A percentile compares a stretch with the other conserved stretches of the same genome.
These are phyloP conservation scores for Aureobasidium lini DNA, from an alignment of 2,329 filamentous ascomycete genomes.

Conservation along the genomic window DNA sequence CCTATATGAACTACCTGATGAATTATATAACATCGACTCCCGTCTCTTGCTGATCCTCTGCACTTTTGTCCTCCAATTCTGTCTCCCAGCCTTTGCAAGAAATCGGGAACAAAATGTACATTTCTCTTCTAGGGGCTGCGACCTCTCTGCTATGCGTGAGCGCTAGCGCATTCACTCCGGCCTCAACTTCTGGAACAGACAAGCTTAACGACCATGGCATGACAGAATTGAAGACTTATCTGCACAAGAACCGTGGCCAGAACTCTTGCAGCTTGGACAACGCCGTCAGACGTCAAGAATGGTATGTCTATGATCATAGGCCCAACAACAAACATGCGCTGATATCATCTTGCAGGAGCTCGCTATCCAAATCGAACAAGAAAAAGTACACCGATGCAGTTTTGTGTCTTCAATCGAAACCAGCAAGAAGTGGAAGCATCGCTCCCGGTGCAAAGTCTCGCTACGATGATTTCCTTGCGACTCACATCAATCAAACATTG, in stretches of 20 bases:
- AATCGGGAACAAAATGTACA: not conserved
- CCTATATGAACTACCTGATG: no score
- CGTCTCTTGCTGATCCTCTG: not conserved
- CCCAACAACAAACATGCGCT: not conserved
- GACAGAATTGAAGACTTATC: slow-evolving; percentile 21
- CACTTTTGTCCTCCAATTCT: no score
- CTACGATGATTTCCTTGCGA: slow-evolving; percentile 26
- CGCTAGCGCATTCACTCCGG: slow-evolving; percentile 19
- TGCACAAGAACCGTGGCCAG: not conserved
- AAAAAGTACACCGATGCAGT: slow-evolving; percentile 26
- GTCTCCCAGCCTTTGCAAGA: not conserved
- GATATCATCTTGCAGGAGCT: slow-evolving; percentile 13
- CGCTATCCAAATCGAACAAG: slow-evolving; percentile 21
- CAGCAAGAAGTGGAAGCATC: slow-evolving; percentile 17
- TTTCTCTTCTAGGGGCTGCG: not conserved
- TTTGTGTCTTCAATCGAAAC: slow-evolving; percentile 23
- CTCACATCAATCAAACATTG: slow-evolving; percentile 22
- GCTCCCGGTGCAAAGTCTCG: slow-evolving; percentile 22
- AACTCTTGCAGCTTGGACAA: slow-evolving; percentile 24
- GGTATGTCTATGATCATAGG: slow-evolving; percentile 20
- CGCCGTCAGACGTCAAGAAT: slow-evolving; percentile 36
- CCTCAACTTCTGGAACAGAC: slow-evolving; percentile 22
- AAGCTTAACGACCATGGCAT: slow-evolving; percentile 20
- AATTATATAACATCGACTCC: not conserved
- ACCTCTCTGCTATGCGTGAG: not conserved